A percentile compares a stretch with the other conserved stretches of the same genome.
These are phyloP conservation scores for Torulaspora quercuum DNA, from an alignment of 805 yeast genomes.

Conservation along the genomic window DNA sequence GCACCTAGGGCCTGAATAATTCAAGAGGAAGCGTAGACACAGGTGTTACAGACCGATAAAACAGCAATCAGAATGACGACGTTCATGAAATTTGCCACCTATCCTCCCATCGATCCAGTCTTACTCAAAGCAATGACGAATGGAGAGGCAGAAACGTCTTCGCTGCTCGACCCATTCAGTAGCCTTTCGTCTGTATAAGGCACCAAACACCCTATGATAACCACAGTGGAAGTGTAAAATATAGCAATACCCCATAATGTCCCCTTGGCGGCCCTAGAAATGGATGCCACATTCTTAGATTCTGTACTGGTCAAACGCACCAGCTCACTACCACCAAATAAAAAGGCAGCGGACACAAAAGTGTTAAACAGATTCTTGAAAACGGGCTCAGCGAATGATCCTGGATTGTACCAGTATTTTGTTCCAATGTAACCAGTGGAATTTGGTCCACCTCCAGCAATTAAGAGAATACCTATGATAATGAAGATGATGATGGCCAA, in stretches of 20 bases:
- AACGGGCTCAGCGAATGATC: slow-evolving; percentile 48
- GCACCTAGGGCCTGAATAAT: slow-evolving; percentile 50
- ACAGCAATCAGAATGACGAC: slow-evolving; percentile 58
- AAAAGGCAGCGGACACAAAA: slow-evolving; percentile 66
- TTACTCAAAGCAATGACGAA: slow-evolving; percentile 48
- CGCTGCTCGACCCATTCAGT: slow-evolving; percentile 40
- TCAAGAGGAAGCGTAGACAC: slow-evolving; percentile 59
- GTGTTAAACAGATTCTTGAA: slow-evolving; percentile 62
- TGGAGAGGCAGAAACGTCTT: slow-evolving; percentile 49
- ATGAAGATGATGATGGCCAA: slow-evolving; percentile 46
- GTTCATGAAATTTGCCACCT: slow-evolving; percentile 54
- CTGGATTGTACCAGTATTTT: slow-evolving; percentile 49
- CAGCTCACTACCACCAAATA: slow-evolving; percentile 68
- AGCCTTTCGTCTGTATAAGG: slow-evolving; percentile 53
- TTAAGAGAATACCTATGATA: slow-evolving; percentile 46
- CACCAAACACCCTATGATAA: slow-evolving; percentile 63
- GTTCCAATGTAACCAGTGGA: slow-evolving; percentile 42
- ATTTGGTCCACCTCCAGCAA: slow-evolving; percentile 46
- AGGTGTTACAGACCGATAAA: slow-evolving; percentile 58
- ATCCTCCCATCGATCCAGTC: slow-evolving; percentile 48
- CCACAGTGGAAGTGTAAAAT: slow-evolving; percentile 54
- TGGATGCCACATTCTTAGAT: slow-evolving; percentile 49
- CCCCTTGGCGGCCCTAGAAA: slow-evolving; percentile 58
- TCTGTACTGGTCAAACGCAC: slow-evolving; percentile 54
- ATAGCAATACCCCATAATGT: slow-evolving; percentile 56